Percentiles rank a stretch among this genome's conserved stretches.
These are phyloP conservation scores for Blastocystis hominis DNA, from an alignment of 352 stramenopile genomes.

Conservation along the genomic window DNA sequence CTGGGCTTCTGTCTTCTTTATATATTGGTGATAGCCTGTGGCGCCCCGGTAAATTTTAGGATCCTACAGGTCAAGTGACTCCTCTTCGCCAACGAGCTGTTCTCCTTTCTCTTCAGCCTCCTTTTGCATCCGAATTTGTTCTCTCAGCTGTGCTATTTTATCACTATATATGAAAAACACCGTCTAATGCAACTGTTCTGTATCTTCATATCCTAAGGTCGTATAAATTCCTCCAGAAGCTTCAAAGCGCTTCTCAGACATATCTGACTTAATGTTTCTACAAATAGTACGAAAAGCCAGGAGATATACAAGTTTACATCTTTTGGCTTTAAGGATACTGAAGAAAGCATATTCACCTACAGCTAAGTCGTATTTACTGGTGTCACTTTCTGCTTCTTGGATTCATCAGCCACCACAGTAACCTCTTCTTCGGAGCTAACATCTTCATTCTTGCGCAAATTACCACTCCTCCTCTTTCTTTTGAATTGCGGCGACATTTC, in stretches of 20 bases:
- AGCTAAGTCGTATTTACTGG: background rate
- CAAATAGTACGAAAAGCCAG: background rate
- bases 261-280: conserved; percentile 54
- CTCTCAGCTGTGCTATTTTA: conserved; percentile 35
- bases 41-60: conserved; percentile 72
- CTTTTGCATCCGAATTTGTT: conserved; percentile 25
- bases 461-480: background rate
- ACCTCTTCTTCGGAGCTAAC: conserved; percentile 44
- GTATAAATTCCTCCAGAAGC: conserved; percentile 33
- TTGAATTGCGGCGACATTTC: background rate
- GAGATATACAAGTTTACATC: background rate
- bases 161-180: background rate
- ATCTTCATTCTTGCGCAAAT: conserved; percentile 35
- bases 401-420: conserved; percentile 8
- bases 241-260: conserved; percentile 24
- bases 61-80: background rate
- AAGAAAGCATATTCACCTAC: conserved; percentile 39
- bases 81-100: background rate
- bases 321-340: background rate
- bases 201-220: conserved; percentile 49
- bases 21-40: conserved; percentile 75
- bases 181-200: background rate
- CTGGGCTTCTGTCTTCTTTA: conserved; percentile 74
- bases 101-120: conserved; percentile 34
- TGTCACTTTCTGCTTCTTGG: conserved; percentile 21